Percentiles rank a stretch among this genome's conserved stretches.
These are phyloP conservation scores for Coemansia sp. DNA, from an alignment of 192 early-diverging fungal species.

Conservation along the genomic window DNA sequence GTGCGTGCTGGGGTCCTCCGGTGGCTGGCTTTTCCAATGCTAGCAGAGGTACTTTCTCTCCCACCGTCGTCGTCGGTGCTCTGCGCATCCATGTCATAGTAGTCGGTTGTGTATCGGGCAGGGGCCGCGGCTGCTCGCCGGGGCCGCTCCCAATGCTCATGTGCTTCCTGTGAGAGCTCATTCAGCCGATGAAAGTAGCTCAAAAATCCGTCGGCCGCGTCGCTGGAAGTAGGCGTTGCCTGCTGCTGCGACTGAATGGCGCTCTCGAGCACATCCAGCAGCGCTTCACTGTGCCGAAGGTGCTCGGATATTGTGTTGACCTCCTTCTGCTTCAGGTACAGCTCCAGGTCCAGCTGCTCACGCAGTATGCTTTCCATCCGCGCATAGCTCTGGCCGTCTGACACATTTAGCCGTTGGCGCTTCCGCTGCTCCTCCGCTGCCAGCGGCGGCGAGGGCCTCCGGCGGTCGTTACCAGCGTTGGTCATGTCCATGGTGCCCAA, in stretches of 20 bases:
- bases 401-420: constrained; percentile 7
- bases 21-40: not conserved
- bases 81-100: constrained; percentile 21
- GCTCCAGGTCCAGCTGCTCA: constrained; percentile 75
- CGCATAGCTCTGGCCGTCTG: constrained; percentile 25
- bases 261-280: constrained; percentile 55
- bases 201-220: constrained; percentile 21
- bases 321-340: constrained; percentile 67
- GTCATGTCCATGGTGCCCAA: too few species aligned
- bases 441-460: not conserved
- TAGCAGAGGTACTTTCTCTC: not conserved
- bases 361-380: constrained; percentile 56
- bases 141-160: constrained; percentile 8
- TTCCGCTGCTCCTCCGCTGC: not conserved
- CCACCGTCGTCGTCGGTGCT: constrained; percentile 14
- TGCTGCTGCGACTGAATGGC: constrained; percentile 49
- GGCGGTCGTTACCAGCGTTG: too few species aligned
- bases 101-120: constrained; percentile 4
- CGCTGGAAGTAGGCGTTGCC: constrained; percentile 7
- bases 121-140: constrained; percentile 15
- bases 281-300: constrained; percentile 57
- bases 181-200: constrained; percentile 15
- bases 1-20: not conserved
- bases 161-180: not conserved
- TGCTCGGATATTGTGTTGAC: constrained; percentile 58